These are phyloP conservation scores for Echium plantagineum DNA, from an alignment of 257 asterid genomes.

Conservation along the genomic window DNA sequence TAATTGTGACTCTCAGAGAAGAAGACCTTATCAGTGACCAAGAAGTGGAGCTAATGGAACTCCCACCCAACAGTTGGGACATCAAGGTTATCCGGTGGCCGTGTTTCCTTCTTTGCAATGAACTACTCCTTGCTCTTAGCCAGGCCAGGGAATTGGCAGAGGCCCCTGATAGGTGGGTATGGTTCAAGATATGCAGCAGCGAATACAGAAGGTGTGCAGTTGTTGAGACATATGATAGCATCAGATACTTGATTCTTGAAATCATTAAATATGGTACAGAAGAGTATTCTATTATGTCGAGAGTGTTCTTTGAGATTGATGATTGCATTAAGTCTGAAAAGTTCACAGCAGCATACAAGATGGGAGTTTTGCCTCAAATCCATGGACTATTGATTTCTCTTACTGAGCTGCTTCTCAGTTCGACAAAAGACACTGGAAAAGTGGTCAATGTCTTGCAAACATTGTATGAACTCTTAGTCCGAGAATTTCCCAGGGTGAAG, in stretches of 20 bases:
- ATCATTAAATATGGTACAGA: slow-evolving; percentile 50
- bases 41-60: slow-evolving; percentile 74
- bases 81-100: slow-evolving; percentile 95
- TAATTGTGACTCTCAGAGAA: slow-evolving; percentile 68
- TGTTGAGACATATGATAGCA: slow-evolving; percentile 73
- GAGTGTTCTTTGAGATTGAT: slow-evolving; percentile 51
- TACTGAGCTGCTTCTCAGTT: slow-evolving; percentile 42
- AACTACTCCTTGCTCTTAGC: slow-evolving; percentile 64
- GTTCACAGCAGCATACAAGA: slow-evolving; percentile 50
- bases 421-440: slow-evolving; percentile 38
- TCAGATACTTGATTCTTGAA: slow-evolving; percentile 61
- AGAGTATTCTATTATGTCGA: slow-evolving; percentile 59
- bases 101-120: slow-evolving; percentile 71
- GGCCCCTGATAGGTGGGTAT: slow-evolving; percentile 53
- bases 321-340: slow-evolving; percentile 33
- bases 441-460: slow-evolving; percentile 69
- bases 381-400: slow-evolving; percentile 49
- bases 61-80: slow-evolving; percentile 91
- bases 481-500: slow-evolving; percentile 57
- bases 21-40: slow-evolving; percentile 68
- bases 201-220: slow-evolving; percentile 91
- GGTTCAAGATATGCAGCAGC: slow-evolving; percentile 65
- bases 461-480: slow-evolving; percentile 61
- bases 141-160: slow-evolving; percentile 59
- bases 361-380: slow-evolving; percentile 39